Evolutionary conservation across 139 green algal genomes (phyloP).

Genomic region (Eudorina sp.): DNA sequence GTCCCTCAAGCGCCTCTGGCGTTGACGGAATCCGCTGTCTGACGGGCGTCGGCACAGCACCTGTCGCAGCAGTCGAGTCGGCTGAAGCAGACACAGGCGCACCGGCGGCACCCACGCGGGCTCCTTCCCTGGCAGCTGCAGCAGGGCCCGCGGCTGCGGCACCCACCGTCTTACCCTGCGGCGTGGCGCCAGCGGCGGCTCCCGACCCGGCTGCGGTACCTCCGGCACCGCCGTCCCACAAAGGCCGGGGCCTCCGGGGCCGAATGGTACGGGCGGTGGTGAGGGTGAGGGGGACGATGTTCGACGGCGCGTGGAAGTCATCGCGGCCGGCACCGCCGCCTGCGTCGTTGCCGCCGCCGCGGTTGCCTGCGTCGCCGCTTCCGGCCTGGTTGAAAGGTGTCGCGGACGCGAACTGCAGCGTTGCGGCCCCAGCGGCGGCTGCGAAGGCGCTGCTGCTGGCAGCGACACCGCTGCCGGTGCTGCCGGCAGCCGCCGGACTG

Average conservation of each 20-base stretch:
- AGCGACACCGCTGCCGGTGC: neutral
- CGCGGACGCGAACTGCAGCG: neutral
- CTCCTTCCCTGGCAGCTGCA: too few species aligned
- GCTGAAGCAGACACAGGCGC: too few species aligned
- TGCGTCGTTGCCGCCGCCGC: neutral
- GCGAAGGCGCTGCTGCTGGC: neutral
- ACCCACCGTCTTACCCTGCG: too few species aligned
- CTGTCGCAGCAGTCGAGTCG: too few species aligned
- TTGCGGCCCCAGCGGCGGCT: neutral
- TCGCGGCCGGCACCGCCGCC: neutral
- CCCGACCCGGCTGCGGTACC: neutral
- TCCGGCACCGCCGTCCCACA: too few species aligned
- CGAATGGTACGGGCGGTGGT: conserved; percentile 38
- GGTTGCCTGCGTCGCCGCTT: neutral
- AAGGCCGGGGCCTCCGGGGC: too few species aligned
- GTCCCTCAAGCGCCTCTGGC: too few species aligned
- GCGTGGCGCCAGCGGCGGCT: too few species aligned
- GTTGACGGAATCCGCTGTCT: too few species aligned
- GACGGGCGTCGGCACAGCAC: too few species aligned
- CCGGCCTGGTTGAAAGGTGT: neutral
- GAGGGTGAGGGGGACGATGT: conserved; percentile 36
- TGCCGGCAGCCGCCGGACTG: neutral
- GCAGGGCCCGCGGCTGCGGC: too few species aligned
- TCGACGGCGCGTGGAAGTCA: conserved; percentile 38
- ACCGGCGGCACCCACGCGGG: too few species aligned